Conservation (phyloP, 2,329 filamentous ascomycete species). For the Aspergillus glaucus region DNA sequence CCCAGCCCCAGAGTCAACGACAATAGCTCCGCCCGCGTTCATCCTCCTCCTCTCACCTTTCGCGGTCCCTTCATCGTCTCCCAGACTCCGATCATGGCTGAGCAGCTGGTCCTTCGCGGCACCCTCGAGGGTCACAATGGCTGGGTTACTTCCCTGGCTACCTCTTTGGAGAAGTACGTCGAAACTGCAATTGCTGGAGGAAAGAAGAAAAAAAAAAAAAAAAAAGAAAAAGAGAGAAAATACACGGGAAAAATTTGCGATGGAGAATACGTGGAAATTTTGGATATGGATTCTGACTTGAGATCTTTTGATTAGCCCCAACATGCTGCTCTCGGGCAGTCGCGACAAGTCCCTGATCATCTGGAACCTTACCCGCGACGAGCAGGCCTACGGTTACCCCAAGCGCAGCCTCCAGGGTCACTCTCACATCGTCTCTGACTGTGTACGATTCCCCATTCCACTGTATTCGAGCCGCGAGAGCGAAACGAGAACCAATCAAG, state of each 20-base stretch:
- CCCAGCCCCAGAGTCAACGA: constrained; percentile 31
- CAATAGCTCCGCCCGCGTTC: constrained; percentile 36
- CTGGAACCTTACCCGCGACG: constrained; percentile 99
- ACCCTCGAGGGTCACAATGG: constrained; percentile 98
- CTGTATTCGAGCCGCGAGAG: constrained; percentile 1
- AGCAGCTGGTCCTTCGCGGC: constrained; percentile 92
- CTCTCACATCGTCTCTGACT: constrained; percentile 99
- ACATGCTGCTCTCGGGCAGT: constrained; percentile 97
- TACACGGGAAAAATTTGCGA: constrained; percentile 6
- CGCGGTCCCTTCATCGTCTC: constrained; percentile 34
- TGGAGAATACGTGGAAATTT: neutral
- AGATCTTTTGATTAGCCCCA: constrained; percentile 59
- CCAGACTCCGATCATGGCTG: constrained; percentile 61
- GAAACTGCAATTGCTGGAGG: constrained; percentile 5
- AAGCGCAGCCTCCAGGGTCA: constrained; percentile 98
- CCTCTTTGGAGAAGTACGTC: constrained; percentile 94
- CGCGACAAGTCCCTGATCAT: constrained; percentile 99
- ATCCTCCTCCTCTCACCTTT: constrained; percentile 30
- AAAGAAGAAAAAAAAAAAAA: constrained; percentile 8
- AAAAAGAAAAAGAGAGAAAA: constrained; percentile 5
- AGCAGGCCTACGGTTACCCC: constrained; percentile 96
- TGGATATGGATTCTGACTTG: constrained; percentile 28
- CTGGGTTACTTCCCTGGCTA: constrained; percentile 98
- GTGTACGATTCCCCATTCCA: constrained; percentile 60
- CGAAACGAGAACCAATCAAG: constrained; percentile 3